phyloP scores from a whole-genome alignment of 768 basidiomycete genomes.

The Amyloporia xantha region DNA sequence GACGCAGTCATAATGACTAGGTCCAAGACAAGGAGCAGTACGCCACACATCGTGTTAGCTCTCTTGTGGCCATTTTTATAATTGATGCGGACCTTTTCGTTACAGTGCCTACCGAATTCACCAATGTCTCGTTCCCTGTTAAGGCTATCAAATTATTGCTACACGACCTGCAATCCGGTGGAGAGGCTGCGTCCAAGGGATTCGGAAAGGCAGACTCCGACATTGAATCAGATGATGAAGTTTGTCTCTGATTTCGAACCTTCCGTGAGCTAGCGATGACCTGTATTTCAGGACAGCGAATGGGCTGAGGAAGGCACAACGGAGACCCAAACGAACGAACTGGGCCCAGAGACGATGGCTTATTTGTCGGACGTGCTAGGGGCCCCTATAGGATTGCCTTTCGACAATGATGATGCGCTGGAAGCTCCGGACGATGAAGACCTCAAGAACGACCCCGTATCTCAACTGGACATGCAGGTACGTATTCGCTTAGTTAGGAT shows the following conservation, averaged over 20 bases:
- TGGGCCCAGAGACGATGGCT: conserved; percentile 65
- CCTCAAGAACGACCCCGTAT: conserved; percentile 78
- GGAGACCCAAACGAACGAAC: conserved; percentile 24
- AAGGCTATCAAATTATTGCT: conserved; percentile 90
- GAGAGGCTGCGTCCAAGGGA: conserved; percentile 64
- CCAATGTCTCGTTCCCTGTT: conserved; percentile 79
- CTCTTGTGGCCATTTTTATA: neutral
- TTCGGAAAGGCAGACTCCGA: conserved; percentile 39
- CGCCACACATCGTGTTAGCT: conserved; percentile 24
- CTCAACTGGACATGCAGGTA: conserved; percentile 76
- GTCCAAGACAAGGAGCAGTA: conserved; percentile 82
- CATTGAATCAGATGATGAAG: conserved; percentile 72
- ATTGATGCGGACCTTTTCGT: neutral
- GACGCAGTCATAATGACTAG: conserved; percentile 90
- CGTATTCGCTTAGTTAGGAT: conserved; percentile 20
- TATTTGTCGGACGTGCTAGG: conserved; percentile 83
- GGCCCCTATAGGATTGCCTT: conserved; percentile 64
- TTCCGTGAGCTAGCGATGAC: too few relatives aligned
- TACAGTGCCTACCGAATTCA: conserved; percentile 81
- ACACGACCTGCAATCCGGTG: conserved; percentile 74
- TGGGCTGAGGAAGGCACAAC: conserved; percentile 84
- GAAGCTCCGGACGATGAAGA: conserved; percentile 81
- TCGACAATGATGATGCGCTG: conserved; percentile 73
- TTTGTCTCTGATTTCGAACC: conserved; percentile 26
- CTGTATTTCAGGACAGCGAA: conserved; percentile 62